Percentiles rank a stretch among this genome's conserved stretches.
Evolutionary conservation across 2,329 filamentous ascomycete species (phyloP).

Genomic region (Aspergillus fischeri): DNA sequence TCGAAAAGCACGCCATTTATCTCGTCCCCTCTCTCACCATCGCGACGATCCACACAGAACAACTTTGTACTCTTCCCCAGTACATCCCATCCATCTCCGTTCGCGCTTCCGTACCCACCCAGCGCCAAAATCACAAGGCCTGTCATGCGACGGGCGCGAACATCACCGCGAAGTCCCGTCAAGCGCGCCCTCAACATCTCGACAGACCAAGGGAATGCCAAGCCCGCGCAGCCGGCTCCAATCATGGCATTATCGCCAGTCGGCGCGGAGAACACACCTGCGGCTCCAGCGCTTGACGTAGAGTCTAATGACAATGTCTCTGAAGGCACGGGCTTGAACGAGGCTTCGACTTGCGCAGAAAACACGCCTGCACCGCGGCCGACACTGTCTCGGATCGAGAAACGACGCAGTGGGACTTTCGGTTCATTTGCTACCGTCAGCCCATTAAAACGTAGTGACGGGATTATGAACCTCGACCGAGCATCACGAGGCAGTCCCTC

Average conservation of each 20-base stretch:
- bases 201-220: constrained; percentile 66
- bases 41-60: constrained; percentile 50
- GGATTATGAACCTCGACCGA: constrained; percentile 81
- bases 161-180: constrained; percentile 74
- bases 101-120: constrained; percentile 63
- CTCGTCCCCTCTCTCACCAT: constrained; percentile 56
- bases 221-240: constrained; percentile 47
- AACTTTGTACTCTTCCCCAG: constrained; percentile 49
- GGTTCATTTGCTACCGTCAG: constrained; percentile 60
- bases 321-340: constrained; percentile 35
- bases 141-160: constrained; percentile 49
- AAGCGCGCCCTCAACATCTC: constrained; percentile 71
- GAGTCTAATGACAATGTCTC: constrained; percentile 19
- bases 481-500: constrained; percentile 76
- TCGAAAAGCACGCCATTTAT: constrained; percentile 49
- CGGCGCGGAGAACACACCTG: constrained; percentile 45
- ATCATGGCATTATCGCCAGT: constrained; percentile 29
- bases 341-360: constrained; percentile 27
- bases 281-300: constrained; percentile 26
- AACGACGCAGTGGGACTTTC: constrained; percentile 45
- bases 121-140: constrained; percentile 58
- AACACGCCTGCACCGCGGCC: constrained; percentile 31
- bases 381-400: constrained; percentile 45
- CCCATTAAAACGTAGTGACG: constrained; percentile 87
- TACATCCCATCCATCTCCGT: constrained; percentile 47